Conservation (phyloP, 1,284 basidiomycete genomes). For the Dichomitus squalens region DNA sequence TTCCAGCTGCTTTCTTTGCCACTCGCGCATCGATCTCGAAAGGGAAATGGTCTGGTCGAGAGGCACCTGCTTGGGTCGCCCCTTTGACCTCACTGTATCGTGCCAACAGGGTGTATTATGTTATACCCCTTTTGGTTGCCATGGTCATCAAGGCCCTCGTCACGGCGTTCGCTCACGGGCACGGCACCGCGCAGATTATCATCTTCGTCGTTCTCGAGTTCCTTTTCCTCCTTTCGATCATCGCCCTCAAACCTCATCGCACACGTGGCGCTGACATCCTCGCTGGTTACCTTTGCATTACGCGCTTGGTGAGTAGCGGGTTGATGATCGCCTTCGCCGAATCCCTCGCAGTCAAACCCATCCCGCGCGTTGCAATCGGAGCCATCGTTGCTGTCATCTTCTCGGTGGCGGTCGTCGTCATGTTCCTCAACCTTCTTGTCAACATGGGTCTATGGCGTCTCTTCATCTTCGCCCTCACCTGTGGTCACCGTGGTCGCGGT, state of each 20-base stretch:
- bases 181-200: constrained; percentile 74
- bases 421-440: constrained; percentile 60
- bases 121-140: constrained; percentile 55
- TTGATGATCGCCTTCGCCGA: constrained; percentile 71
- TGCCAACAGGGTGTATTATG: constrained; percentile 56
- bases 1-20: constrained; percentile 47
- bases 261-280: constrained; percentile 64
- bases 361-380: constrained; percentile 77
- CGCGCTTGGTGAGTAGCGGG: constrained; percentile 64
- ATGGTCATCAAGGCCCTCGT: constrained; percentile 70
- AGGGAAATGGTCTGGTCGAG: constrained; percentile 23
- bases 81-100: constrained; percentile 63
- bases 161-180: constrained; percentile 68
- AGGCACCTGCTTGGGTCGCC: constrained; percentile 36
- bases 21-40: constrained; percentile 40
- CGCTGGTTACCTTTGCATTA: constrained; percentile 61
- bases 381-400: constrained; percentile 63
- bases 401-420: constrained; percentile 58
- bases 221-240: constrained; percentile 54
- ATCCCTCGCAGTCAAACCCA: constrained; percentile 59
- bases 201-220: constrained; percentile 72
- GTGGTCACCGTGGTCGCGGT: constrained; percentile 18
- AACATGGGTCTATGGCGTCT: constrained; percentile 41
- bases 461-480: constrained; percentile 24
- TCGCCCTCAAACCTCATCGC: constrained; percentile 58